Percentiles rank a stretch among this genome's conserved stretches.
phyloP scores from a whole-genome alignment of 805 yeast genomes.

The Yarrowia sp. region DNA sequence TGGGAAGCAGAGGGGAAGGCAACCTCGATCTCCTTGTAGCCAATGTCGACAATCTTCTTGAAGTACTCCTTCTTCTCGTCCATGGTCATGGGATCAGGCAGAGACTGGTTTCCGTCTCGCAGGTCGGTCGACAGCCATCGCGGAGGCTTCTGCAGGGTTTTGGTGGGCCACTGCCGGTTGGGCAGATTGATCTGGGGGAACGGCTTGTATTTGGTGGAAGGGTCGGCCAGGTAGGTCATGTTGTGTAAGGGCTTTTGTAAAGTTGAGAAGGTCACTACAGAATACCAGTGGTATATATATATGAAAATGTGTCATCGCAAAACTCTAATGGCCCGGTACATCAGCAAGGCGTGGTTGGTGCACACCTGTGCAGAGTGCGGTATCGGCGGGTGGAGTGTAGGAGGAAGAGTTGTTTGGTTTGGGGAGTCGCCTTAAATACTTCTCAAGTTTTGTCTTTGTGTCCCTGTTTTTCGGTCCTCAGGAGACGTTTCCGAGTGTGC shows the following conservation, averaged over 20 bases:
- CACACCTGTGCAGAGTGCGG: background rate
- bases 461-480: background rate
- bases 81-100: slow-evolving; percentile 83
- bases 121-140: slow-evolving; percentile 81
- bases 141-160: slow-evolving; percentile 58
- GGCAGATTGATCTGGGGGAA: slow-evolving; percentile 55
- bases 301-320: slow-evolving; percentile 12
- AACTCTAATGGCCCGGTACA: slow-evolving; percentile 12
- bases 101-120: slow-evolving; percentile 80
- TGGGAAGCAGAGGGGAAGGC: slow-evolving; percentile 80
- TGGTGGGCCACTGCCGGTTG: slow-evolving; percentile 68
- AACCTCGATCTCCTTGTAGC: slow-evolving; percentile 81
- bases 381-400: background rate
- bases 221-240: slow-evolving; percentile 18
- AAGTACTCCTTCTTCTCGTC: slow-evolving; percentile 72
- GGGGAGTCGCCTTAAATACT: background rate
- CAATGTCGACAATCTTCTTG: slow-evolving; percentile 62
- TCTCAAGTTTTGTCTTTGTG: background rate
- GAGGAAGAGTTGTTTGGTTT: background rate
- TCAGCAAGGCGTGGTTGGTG: background rate
- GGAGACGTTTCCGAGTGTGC: background rate
- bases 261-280: background rate
- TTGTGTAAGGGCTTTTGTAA: background rate
- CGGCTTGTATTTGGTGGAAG: slow-evolving; percentile 49
- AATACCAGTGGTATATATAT: background rate